Base-by-base conservation (phyloP, 2,329 filamentous ascomycete species). In the Coniochaeta prunicola region DNA sequence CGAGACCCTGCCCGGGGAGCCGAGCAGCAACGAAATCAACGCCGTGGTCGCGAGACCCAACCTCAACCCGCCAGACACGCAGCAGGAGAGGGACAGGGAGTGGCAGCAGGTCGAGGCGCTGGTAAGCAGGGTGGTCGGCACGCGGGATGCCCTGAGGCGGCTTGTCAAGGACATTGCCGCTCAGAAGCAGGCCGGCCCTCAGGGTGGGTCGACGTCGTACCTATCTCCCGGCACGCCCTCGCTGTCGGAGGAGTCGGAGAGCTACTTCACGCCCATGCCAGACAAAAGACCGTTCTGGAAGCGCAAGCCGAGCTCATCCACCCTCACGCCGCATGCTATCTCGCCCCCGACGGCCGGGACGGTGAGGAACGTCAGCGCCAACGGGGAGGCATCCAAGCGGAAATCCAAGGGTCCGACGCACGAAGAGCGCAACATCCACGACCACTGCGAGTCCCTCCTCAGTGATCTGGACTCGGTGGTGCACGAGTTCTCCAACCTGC, bases 241-340 rank as follows among this genome's bases (percentile, higher is more conserved):
- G 15, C 66, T 74, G 2, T 68, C 76, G 2, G 80, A 83, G 24
- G 82, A 82, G 17, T 70, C 71, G 2, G 83, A 82, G 36, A 77
- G 83, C 59, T 87, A 86, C 65, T 85, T 84, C 30, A 64, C 74
- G 1, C 64, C 71, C 9, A 65, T 69, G 8, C 66, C 73, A 3
- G 86, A 91, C 58, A 91, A 80, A 70, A 83, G 85, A 60, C 80
- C 91, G 0, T 97, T 99, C 69, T 99, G 94, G 94, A 96, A 92
- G 72, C 86, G 93, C 54, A 97, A 96, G 73, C 79, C 87, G 1
- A 92, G 86, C 66, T 76, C 77, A 1, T 71, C 79, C 21, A 71
- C 75, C 2, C 67, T 77, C 31, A 71, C 75, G 5, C 72, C 79
- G 2, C 28, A 33, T 6, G 53, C 30, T 8, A 69, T 73, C 30